Percentiles rank a stretch among this genome's conserved stretches.
phyloP scores from a whole-genome alignment of 768 basidiomycete genomes.

The Kwoniella sp. region DNA sequence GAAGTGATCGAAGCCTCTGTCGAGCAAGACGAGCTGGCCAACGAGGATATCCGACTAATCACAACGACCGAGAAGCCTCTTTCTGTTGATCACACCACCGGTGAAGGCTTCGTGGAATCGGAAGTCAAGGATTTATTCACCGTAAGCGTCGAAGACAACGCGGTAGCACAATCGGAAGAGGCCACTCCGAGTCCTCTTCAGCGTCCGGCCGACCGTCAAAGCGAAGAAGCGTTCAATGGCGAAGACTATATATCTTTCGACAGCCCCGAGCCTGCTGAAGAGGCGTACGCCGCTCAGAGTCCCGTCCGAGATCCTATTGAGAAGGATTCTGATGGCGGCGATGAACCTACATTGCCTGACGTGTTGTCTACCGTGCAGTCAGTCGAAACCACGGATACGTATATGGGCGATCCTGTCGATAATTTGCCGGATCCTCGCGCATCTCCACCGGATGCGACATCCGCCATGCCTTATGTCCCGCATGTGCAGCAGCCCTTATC shows the following conservation, averaged over 20 bases:
- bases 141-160: constrained; percentile 2
- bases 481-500: background rate
- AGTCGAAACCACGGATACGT: background rate
- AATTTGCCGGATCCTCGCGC: background rate
- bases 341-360: too few species aligned
- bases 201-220: background rate
- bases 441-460: constrained; percentile 1
- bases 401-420: constrained; percentile 4
- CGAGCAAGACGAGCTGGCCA: too few species aligned
- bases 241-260: constrained; percentile 20
- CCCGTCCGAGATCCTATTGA: background rate
- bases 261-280: background rate
- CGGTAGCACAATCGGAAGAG: constrained; percentile 4
- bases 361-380: too few species aligned
- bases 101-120: background rate
- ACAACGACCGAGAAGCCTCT: background rate
- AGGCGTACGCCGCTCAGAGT: background rate
- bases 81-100: background rate
- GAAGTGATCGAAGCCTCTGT: constrained; percentile 4
- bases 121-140: constrained; percentile 12
- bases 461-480: constrained; percentile 1
- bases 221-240: background rate
- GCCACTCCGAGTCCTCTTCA: constrained; percentile 14
- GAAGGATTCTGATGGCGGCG: background rate
- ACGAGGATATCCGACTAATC: background rate